Evolutionary conservation across 768 basidiomycete genomes (phyloP), one percentile per base, ranked within the genome.

Genomic region (Agrocybe pediades): DNA sequence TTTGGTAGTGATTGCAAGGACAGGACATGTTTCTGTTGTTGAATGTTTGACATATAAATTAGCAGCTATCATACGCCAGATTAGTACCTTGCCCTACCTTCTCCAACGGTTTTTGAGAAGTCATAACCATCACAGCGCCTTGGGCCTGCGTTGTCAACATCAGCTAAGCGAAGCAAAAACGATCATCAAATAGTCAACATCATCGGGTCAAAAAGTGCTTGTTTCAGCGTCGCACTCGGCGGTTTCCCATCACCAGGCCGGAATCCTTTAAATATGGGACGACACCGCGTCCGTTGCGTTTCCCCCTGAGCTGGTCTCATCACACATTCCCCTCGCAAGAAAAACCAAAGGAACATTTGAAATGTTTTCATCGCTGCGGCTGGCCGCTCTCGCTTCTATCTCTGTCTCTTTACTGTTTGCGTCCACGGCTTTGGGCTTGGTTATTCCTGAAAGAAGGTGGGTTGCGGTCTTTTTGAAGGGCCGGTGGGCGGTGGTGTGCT

Each of bases 271-370:
- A 48, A 54, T 49, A 54, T 41, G n/a, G 40, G 40, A 24, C 23
- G 41, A 43, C 42, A 41, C 54, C 44, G 39, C 48, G 54, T 26
- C 46, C 50, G 48, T 53, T 46, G 45, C 24, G 17, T 7, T 41
- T 51, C 47, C 54, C 52, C 50, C 56, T 52, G 62, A 65, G 64
- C 64, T 58, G 64, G 64, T 57, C 60, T 62, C 76, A 73, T 59
- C 70, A 73, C 65, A 73, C 68, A 60, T 46, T 30, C 39, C 26
- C 24, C 49, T 67, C 74, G 66, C 69, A 73, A 23, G 70, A 46
- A 65, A 76, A 72, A 66, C 69, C 72, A 30, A 70, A 47, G 65
- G 76, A 48, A 75, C 77, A 65, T 63, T 63, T 46, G 65, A 75
- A 19, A 62, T 72, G 60, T 67, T 62, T 11, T 51, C 55, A 20